These are phyloP conservation scores for Venturiaceae sp. DNA, from an alignment of 2,329 filamentous ascomycete genomes.

Conservation along the genomic window DNA sequence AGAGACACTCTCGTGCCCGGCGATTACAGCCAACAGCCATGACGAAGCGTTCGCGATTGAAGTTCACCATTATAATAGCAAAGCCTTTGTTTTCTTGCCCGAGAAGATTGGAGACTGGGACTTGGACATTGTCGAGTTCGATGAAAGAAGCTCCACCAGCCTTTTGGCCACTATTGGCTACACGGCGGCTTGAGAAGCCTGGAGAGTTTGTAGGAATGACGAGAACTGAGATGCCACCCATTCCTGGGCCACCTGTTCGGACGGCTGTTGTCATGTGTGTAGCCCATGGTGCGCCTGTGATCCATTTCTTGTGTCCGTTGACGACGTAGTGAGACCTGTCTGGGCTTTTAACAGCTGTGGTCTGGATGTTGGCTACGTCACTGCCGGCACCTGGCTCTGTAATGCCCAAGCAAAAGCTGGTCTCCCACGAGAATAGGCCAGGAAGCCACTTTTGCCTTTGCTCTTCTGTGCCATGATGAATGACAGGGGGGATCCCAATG, in stretches of 20 bases:
- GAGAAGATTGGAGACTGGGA: constrained; percentile 44
- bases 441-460: constrained; percentile 52
- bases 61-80: constrained; percentile 47
- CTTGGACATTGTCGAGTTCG: constrained; percentile 45
- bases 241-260: constrained; percentile 46
- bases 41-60: constrained; percentile 45
- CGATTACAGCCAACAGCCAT: constrained; percentile 48
- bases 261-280: constrained; percentile 54
- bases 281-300: constrained; percentile 52
- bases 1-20: constrained; percentile 46
- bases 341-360: constrained; percentile 59
- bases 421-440: constrained; percentile 47
- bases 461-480: constrained; percentile 50
- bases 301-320: constrained; percentile 62
- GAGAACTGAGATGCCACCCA: constrained; percentile 45
- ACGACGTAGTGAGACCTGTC: constrained; percentile 64
- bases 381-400: constrained; percentile 50
- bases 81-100: constrained; percentile 48
- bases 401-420: constrained; percentile 54
- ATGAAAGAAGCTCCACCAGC: constrained; percentile 52
- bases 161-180: constrained; percentile 57
- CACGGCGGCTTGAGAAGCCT: constrained; percentile 44
- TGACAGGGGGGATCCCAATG: constrained; percentile 55
- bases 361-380: constrained; percentile 54
- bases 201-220: constrained; percentile 42